phyloP scores from a whole-genome alignment of 305 asterid species.

The Coffea humblotiana region DNA sequence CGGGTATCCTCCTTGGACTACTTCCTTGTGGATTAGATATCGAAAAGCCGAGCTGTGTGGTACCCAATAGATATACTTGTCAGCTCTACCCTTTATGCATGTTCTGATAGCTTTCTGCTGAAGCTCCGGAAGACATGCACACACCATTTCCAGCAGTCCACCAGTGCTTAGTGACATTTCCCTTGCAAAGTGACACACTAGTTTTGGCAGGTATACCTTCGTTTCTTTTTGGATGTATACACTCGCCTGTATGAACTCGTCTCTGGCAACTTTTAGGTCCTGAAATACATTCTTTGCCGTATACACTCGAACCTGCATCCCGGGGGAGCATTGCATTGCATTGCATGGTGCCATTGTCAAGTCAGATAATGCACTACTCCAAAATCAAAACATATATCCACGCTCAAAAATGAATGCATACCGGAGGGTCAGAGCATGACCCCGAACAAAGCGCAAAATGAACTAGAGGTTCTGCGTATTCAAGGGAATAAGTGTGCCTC shows the following conservation, averaged over 20 bases:
- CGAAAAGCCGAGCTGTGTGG: constrained; percentile 68
- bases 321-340: not conserved
- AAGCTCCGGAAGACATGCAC: constrained; percentile 46
- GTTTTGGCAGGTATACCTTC: constrained; percentile 65
- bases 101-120: constrained; percentile 49
- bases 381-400: not conserved
- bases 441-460: constrained; percentile 91
- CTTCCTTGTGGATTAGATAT: constrained; percentile 62
- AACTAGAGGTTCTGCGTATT: constrained; percentile 80
- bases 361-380: not conserved
- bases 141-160: constrained; percentile 51
- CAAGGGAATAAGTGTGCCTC: constrained; percentile 62
- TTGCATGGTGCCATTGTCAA: not conserved
- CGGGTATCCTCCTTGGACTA: constrained; percentile 24
- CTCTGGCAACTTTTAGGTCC: constrained; percentile 64
- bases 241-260: constrained; percentile 65
- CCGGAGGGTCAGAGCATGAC: constrained; percentile 74
- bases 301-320: constrained; percentile 62
- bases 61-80: constrained; percentile 62
- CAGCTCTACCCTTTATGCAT: constrained; percentile 48
- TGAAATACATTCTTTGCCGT: constrained; percentile 53
- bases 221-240: constrained; percentile 57
- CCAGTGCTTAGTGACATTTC: constrained; percentile 63
- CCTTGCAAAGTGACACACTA: constrained; percentile 56
- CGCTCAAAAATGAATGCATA: constrained; percentile 24